Evolutionary conservation across 2,329 filamentous ascomycete genomes (phyloP), one percentile per base, ranked within the genome.

Genomic region (Fusarium secorum): DNA sequence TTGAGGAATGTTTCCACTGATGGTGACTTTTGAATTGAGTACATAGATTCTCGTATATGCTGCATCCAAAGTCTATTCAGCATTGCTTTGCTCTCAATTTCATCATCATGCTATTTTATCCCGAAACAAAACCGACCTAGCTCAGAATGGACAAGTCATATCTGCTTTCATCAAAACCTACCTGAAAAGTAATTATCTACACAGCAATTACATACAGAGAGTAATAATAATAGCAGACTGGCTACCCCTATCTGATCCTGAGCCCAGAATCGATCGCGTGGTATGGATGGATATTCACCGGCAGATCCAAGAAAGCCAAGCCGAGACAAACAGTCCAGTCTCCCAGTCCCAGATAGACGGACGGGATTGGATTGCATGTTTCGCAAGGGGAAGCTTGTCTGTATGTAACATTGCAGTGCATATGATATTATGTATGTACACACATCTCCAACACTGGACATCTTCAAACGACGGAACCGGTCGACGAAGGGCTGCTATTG

Each of bases 301-400:
- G 61, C 46, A 71, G 67, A 68, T 64, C 63, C 68, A 71, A 68
- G 62, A 33, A 26, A 45, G 38, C 38, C 52, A 55, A 45, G 38
- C 28, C 28, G 22, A 55, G n/a, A 42, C 36, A 45, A n/a, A 20
- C n/a, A 55, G 52, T 33, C 28, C 38, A 55, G 52, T 46, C 38
- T 33, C 28, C 38, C 38, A 45, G 24, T 44, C 42, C 42, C 42
- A 44, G 24, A 26, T 26, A 24, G 52, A 45, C 10, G 66, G 54
- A 57, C 65, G 53, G 58, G 54, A 70, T 62, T 53, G 68, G 53
- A 55, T 33, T 46, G 54, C 46, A 49, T 58, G 52, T 49, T 66
- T 58, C 48, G 35, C 35, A 30, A 38, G 60, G 64, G 35, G 41
- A 41, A 26, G 62, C 60, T 48, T 64, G 61, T 49, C 39, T 57